Evolutionary conservation across 768 basidiomycete species (phyloP), one percentile per base, ranked within the genome.

Genomic region (Multifurca ochricompacta): DNA sequence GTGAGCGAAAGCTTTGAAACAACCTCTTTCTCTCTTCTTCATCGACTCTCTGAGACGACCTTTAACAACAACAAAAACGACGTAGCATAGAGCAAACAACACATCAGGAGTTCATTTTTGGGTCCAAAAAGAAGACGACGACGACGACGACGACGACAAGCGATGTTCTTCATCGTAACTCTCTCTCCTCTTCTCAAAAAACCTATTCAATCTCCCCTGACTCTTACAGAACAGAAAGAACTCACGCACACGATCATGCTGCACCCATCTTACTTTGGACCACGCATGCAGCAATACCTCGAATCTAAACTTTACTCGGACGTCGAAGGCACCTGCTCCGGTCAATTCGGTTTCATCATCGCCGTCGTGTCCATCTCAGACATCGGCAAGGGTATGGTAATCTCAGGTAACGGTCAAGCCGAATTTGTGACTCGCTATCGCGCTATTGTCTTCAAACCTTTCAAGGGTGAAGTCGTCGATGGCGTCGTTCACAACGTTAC

Each of bases 381-480:
- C 64, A 91, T 93, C 51, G 92, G 91, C 31, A 87, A 90, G 69
- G 94, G 93, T 8, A 89, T 91, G 79, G 87, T 97, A 13, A 73
- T 95, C 42, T 82, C 86, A 51, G 91, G 91, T 7, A 92, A 85
- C 31, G 95, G 93, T 1, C 91, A 95, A 70, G 96, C 96, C 4
- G 91, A 97, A 71, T 99, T 99, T 69, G 79, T 91, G 59, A 91
- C 92, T 19, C 77, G 87, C 51, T 99, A 98, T 71, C 83, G 87
- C 25, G 96, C 96, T 6, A 92, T 99, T 60, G 95, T 99, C 18
- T 97, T 96, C 80, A 94, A 97, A 70, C 96, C 96, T n/a, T 98
- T 98, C 79, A 96, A 97, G 69, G 94, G 93, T 9, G 95, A 99
- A 67, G 95, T 97, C 4, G 89, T 99, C 16, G 96, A 99, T 67